Percentiles rank a stretch among this genome's conserved stretches.
These are phyloP conservation scores for Boletus rubroflammeus DNA, from an alignment of 768 basidiomycete species.

Conservation along the genomic window DNA sequence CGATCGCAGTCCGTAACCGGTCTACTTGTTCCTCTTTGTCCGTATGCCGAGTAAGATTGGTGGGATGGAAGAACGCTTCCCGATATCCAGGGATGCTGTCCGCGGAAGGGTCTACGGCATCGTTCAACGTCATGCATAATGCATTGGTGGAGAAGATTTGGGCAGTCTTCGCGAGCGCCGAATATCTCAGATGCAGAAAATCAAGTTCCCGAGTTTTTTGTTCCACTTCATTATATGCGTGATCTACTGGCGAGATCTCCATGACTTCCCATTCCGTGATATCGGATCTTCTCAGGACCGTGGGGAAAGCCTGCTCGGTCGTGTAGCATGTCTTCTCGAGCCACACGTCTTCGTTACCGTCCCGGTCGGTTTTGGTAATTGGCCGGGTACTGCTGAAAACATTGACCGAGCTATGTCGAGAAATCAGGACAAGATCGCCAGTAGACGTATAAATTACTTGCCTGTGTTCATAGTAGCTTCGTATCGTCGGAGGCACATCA, in stretches of 20 bases:
- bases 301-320: constrained; percentile 88
- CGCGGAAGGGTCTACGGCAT: constrained; percentile 76
- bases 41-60: constrained; percentile 64
- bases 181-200: constrained; percentile 65
- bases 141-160: constrained; percentile 75
- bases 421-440: neutral
- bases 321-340: constrained; percentile 84
- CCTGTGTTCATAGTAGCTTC: constrained; percentile 88
- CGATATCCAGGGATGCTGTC: constrained; percentile 77
- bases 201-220: constrained; percentile 75
- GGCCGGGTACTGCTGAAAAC: constrained; percentile 76
- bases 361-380: constrained; percentile 56
- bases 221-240: constrained; percentile 77
- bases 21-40: constrained; percentile 69
- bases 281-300: constrained; percentile 86
- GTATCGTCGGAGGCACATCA: constrained; percentile 75
- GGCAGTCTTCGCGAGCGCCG: constrained; percentile 71
- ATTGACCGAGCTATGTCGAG: constrained; percentile 65
- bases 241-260: constrained; percentile 84
- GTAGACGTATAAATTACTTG: constrained; percentile 25
- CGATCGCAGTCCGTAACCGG: constrained; percentile 68
- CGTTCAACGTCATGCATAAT: constrained; percentile 82
- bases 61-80: constrained; percentile 67
- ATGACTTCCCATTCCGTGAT: constrained; percentile 64
- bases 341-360: constrained; percentile 76